Percentiles rank a stretch among this genome's conserved stretches.
These are phyloP conservation scores for Cinnamomum micranthum DNA, from an alignment of 164 flowering plant genomes.

Conservation along the genomic window DNA sequence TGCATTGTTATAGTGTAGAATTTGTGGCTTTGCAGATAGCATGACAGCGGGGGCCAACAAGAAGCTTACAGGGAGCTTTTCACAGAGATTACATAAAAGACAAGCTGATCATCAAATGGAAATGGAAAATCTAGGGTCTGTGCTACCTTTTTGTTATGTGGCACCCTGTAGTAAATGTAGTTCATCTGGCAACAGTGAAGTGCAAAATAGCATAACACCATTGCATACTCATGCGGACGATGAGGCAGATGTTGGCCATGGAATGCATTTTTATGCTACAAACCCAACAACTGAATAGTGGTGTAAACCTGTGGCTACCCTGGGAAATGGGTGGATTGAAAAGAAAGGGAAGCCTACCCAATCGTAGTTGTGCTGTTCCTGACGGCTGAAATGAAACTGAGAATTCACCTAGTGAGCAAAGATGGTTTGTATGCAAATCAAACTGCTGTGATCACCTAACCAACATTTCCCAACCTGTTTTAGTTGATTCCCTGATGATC, in stretches of 20 bases:
- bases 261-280: slow-evolving; percentile 46
- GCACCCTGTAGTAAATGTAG: too few species aligned
- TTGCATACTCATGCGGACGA: too few species aligned
- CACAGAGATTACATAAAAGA: neutral
- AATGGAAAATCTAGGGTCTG: slow-evolving; percentile 3
- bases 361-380: slow-evolving; percentile 47
- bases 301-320: slow-evolving; percentile 33
- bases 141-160: slow-evolving; percentile 16
- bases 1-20: too few species aligned
- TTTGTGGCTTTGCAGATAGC: neutral
- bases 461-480: slow-evolving; percentile 51
- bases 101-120: neutral
- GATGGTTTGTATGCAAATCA: slow-evolving; percentile 54
- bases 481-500: slow-evolving; percentile 14
- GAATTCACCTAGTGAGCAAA: slow-evolving; percentile 61
- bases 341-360: slow-evolving; percentile 66
- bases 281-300: slow-evolving; percentile 39
- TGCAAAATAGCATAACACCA: too few species aligned
- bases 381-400: slow-evolving; percentile 65
- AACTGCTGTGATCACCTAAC: slow-evolving; percentile 34
- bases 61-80: neutral
- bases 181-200: too few species aligned
- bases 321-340: slow-evolving; percentile 42
- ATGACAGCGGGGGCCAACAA: neutral
- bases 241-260: too few species aligned